Conservation (phyloP, 345 rosid genomes). For the Gossypium thurberi region DNA sequence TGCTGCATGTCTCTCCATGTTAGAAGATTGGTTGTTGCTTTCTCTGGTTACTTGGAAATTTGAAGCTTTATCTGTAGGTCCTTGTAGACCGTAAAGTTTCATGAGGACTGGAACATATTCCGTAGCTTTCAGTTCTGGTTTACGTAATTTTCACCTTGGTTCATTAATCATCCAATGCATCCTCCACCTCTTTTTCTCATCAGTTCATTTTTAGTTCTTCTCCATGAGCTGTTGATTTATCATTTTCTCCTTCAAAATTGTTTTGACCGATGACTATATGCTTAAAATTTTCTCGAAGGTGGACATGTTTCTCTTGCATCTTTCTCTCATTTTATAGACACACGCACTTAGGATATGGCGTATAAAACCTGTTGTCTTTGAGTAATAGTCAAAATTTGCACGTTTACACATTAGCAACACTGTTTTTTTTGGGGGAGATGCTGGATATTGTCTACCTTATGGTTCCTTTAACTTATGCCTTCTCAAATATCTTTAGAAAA, state of each 20-base stretch:
- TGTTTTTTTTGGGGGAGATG: neutral
- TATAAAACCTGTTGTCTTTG: neutral
- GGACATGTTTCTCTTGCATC: neutral
- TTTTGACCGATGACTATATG: neutral
- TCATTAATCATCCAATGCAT: neutral
- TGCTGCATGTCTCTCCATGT: neutral
- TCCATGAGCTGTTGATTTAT: neutral
- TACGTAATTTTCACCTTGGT: neutral
- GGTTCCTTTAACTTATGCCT: neutral
- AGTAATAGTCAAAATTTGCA: neutral
- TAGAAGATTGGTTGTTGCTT: neutral
- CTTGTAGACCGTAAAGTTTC: slow-evolving; percentile 9
- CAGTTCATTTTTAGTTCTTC: neutral
- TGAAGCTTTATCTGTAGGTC: neutral
- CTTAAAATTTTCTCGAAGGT: neutral
- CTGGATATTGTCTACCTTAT: neutral
- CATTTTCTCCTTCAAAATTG: neutral
- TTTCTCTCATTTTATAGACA: neutral
- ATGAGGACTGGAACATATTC: neutral
- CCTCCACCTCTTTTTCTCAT: neutral
- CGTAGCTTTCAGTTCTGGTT: neutral
- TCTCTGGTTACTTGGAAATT: neutral
- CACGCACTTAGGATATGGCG: neutral
- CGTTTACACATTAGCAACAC: neutral
- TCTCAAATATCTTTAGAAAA: neutral